phyloP scores from a whole-genome alignment of 148 eudicot species.

The Rhododendron williamsianum region DNA sequence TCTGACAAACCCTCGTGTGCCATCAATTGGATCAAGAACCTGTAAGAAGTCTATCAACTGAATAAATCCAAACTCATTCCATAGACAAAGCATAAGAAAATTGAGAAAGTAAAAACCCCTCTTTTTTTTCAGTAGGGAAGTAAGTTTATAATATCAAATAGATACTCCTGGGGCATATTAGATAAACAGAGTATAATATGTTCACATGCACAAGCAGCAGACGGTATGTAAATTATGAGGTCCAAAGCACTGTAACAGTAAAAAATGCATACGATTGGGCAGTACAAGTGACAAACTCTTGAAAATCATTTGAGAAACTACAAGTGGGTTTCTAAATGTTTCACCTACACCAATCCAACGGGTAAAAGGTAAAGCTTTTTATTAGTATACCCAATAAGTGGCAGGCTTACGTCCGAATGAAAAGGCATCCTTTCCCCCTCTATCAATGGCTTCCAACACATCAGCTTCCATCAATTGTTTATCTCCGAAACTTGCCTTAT shows the following conservation, averaged over 20 bases:
- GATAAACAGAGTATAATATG: not conserved
- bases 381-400: constrained; percentile 76
- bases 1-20: constrained; percentile 79
- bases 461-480: constrained; percentile 45
- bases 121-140: not conserved
- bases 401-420: constrained; percentile 66
- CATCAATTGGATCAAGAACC: constrained; percentile 98
- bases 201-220: not conserved
- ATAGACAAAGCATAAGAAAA: not conserved
- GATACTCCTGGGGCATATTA: not conserved
- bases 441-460: constrained; percentile 88
- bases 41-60: constrained; percentile 22
- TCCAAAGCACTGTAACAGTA: not conserved
- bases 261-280: not conserved
- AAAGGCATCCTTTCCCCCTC: constrained; percentile 68
- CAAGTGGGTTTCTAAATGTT: not conserved
- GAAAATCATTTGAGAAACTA: not conserved
- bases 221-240: not conserved
- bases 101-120: not conserved
- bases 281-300: not conserved
- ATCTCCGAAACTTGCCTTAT: constrained; percentile 30
- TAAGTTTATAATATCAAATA: not conserved
- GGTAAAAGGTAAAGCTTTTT: not conserved
- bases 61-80: not conserved
- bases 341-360: not conserved